phyloP scores from a whole-genome alignment of 805 yeast genomes.

The Hanseniaspora pseudoguilliermondii region DNA sequence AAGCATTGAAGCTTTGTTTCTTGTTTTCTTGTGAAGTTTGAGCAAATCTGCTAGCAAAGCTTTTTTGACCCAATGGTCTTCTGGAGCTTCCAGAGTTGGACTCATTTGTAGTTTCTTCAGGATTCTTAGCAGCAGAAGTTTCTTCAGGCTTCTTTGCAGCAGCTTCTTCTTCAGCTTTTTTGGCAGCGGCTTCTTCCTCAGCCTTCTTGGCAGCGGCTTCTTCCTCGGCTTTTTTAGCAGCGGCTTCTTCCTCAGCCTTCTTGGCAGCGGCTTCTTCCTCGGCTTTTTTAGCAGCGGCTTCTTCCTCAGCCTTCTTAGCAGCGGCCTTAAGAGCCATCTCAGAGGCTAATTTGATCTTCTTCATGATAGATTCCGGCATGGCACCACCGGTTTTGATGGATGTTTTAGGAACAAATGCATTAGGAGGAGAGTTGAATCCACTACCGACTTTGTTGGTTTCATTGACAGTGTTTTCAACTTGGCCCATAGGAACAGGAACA shows the following conservation, averaged over 20 bases:
- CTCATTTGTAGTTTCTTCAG: neutral
- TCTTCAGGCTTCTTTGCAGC: too few species aligned
- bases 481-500: slow-evolving; percentile 27
- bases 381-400: slow-evolving; percentile 8
- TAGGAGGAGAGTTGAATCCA: neutral
- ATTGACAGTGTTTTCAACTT: slow-evolving; percentile 20
- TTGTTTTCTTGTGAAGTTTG: slow-evolving; percentile 9
- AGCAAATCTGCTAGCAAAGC: slow-evolving; percentile 10
- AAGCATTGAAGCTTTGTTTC: neutral
- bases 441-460: slow-evolving; percentile 15
- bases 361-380: neutral
- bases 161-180: neutral
- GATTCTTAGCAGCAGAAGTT: too few species aligned
- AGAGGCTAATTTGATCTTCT: neutral
- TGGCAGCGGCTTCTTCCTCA: slow-evolving; percentile 1
- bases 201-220: slow-evolving; percentile 8
- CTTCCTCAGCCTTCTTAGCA: slow-evolving; percentile 14
- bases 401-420: slow-evolving; percentile 7
- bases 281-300: slow-evolving; percentile 8
- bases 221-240: neutral
- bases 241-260: slow-evolving; percentile 1
- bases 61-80: neutral
- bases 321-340: slow-evolving; percentile 1
- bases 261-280: slow-evolving; percentile 13
- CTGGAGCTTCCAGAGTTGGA: slow-evolving; percentile 1